Base-by-base conservation (phyloP, 2,329 filamentous ascomycete genomes). In the Alternaria longipes region DNA sequence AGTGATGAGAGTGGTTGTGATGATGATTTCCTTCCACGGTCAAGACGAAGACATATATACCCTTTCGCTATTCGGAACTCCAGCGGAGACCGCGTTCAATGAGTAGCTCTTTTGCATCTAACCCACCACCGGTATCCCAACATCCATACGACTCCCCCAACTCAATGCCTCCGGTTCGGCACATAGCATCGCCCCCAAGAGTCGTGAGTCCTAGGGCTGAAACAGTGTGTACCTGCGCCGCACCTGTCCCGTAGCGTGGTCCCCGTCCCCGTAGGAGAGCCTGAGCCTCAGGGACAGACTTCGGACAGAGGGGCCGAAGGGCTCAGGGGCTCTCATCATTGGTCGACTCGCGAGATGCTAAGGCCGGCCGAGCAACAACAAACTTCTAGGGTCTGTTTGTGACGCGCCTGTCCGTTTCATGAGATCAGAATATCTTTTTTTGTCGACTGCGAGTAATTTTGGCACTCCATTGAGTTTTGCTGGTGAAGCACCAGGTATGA, bases 261-360 rank as follows among this genome's bases (percentile, higher is more conserved):
- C 56, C 58, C 38, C 18, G 64, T 65, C 56, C 58, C 73, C 69
- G 71, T 73, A 70, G 72, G 68, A 68, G 70, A 74, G 66, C 69
- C 74, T 69, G 67, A 69, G 62, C 64, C 62, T 65, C 66, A 64
- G 58, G 57, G 56, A 42, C 42, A 55, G 49, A 59, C 28, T 50
- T 60, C 69, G 68, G 67, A 64, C 55, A 60, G 65, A 72, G 75
- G 74, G 74, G 74, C 74, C 75, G 74, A 73, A 53, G 59, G 49
- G 45, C 32, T 40, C 46, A 65, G 52, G 60, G 53, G 26, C 60
- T 8, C 54, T 30, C 24, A 46, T 66, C 56, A 72, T 72, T 68
- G 69, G 67, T 26, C 60, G 54, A 47, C 44, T 56, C 26, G 42
- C 45, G 45, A 53, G 30, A 28, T 62, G 32, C 46, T 22, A 54